Percentiles rank a stretch among this genome's conserved stretches.
Conservation (phyloP, 2,329 filamentous ascomycete species). For the Penicillium expansum region DNA sequence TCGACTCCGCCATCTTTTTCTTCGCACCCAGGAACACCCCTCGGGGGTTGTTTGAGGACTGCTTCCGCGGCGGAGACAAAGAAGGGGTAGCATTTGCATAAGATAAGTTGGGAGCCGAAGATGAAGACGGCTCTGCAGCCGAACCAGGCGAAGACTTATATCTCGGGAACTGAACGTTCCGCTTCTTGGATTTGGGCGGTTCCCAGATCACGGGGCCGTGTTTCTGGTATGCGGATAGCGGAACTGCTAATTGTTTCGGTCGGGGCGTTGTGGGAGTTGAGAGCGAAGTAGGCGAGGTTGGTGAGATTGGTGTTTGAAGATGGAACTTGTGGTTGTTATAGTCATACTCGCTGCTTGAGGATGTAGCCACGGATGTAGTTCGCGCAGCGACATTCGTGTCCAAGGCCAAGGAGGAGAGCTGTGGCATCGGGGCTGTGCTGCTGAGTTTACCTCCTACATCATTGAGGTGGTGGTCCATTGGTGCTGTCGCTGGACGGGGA, state of each 20-base stretch:
- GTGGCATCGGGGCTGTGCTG: background rate
- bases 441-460: background rate
- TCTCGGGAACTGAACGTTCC: conserved; percentile 23
- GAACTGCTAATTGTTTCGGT: conserved; percentile 33
- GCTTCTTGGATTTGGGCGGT: conserved; percentile 25
- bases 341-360: background rate
- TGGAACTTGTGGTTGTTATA: conserved; percentile 4
- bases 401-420: background rate
- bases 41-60: conserved; percentile 26
- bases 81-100: conserved; percentile 15
- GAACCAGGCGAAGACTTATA: background rate
- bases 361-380: background rate
- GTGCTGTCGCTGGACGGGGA: conserved; percentile 17
- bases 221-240: conserved; percentile 38
- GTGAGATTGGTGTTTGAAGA: conserved; percentile 3
- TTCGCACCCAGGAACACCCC: conserved; percentile 31
- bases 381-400: background rate
- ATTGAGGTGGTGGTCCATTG: background rate
- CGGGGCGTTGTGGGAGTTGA: conserved; percentile 12
- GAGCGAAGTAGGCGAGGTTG: conserved; percentile 4
- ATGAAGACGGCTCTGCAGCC: background rate
- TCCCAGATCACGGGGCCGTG: conserved; percentile 38
- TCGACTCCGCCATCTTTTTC: conserved; percentile 34
- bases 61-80: conserved; percentile 21
- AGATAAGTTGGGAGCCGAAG: conserved; percentile 5